Evolutionary conservation across 495 filamentous ascomycete genomes (phyloP).

Genomic region (Hypoxylon lienhwacheense): DNA sequence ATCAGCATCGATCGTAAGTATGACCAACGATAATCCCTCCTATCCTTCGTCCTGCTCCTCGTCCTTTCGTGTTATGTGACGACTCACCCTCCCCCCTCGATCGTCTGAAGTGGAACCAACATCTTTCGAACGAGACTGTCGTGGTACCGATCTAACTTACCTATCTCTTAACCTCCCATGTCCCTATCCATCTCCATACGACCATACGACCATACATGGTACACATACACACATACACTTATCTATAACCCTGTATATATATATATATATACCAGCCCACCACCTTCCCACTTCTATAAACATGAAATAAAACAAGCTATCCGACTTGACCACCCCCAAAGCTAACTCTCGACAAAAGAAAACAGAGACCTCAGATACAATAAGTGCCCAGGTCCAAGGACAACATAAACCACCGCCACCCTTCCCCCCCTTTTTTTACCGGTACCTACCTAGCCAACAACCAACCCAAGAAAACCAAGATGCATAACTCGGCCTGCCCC

Average conservation of each 20-base stretch:
- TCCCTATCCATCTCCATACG: background rate
- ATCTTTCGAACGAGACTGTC: constrained; percentile 9
- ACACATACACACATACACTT: no score
- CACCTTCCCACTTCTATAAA: no score
- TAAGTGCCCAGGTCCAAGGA: background rate
- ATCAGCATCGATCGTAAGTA: constrained; percentile 8
- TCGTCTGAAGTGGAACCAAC: no score
- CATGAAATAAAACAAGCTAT: no score
- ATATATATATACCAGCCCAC: background rate
- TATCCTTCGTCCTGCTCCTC: background rate
- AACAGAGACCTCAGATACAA: background rate
- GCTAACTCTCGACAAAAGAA: background rate
- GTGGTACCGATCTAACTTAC: constrained; percentile 5
- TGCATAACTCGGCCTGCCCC: constrained; percentile 52
- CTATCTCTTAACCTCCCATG: background rate
- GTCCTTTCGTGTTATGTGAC: constrained; percentile 16
- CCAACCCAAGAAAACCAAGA: constrained; percentile 28
- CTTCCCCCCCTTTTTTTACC: no score
- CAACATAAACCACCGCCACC: no score
- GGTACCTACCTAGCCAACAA: background rate
- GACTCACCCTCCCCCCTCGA: background rate
- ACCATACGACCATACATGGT: no score
- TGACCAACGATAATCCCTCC: constrained; percentile 1
- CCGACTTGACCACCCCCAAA: no score
- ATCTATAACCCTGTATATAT: no score